Evolutionary conservation across 345 rosid species (phyloP).

Genomic region (Psidium guajava): DNA sequence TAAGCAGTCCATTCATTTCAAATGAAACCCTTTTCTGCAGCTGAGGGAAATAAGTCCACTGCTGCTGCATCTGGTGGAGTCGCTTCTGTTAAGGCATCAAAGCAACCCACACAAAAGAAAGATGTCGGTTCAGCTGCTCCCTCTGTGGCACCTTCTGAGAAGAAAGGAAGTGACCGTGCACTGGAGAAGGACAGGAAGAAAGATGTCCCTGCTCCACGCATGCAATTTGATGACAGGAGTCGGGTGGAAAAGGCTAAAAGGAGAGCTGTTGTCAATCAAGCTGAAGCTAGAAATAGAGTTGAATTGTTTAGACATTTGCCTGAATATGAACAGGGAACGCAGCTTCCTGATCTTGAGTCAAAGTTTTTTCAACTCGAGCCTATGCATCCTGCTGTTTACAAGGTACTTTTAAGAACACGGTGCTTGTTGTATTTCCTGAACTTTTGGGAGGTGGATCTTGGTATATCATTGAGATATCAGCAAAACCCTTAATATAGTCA

Average conservation of each 20-base stretch:
- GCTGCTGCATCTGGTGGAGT: conserved; percentile 21
- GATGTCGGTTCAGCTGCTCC: conserved; percentile 26
- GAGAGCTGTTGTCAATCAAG: conserved; percentile 77
- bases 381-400: conserved; percentile 81
- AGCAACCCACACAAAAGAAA: conserved; percentile 48
- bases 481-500: background rate
- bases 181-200: conserved; percentile 82
- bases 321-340: conserved; percentile 88
- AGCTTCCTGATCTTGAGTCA: conserved; percentile 73
- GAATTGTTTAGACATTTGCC: conserved; percentile 97
- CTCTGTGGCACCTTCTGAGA: conserved; percentile 43
- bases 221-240: conserved; percentile 88
- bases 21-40: conserved; percentile 4
- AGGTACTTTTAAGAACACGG: conserved; percentile 31
- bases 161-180: conserved; percentile 55
- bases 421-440: background rate
- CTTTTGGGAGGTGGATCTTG: background rate
- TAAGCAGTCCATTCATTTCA: background rate
- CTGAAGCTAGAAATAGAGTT: conserved; percentile 82
- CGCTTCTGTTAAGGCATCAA: conserved; percentile 32
- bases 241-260: conserved; percentile 90
- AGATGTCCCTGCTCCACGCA: conserved; percentile 89
- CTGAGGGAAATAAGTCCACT: conserved; percentile 42
- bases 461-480: background rate
- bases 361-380: conserved; percentile 84